Evolutionary conservation across 2,329 filamentous ascomycete genomes (phyloP).

Genomic region (Colletotrichum plurivorum): DNA sequence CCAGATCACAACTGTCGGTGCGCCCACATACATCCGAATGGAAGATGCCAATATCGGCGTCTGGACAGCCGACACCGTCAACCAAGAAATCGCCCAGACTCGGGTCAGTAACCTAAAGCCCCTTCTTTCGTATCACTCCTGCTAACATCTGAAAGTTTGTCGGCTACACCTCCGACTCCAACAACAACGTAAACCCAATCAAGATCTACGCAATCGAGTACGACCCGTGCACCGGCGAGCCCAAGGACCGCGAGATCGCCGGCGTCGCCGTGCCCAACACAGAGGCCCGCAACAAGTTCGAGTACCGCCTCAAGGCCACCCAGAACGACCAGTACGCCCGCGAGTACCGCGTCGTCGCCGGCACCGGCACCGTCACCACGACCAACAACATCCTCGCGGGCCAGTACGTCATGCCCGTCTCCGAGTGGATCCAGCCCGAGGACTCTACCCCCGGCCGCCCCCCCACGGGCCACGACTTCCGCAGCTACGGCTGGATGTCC

Average conservation of each 20-base stretch:
- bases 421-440: conserved; percentile 60
- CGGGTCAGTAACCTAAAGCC: conserved; percentile 31
- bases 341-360: conserved; percentile 56
- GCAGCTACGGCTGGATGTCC: conserved; percentile 48
- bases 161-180: conserved; percentile 53
- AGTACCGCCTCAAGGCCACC: conserved; percentile 48
- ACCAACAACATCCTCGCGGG: conserved; percentile 57
- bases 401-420: conserved; percentile 56
- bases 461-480: conserved; percentile 51
- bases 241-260: conserved; percentile 52
- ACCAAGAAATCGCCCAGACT: conserved; percentile 52
- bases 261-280: conserved; percentile 47
- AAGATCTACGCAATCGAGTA: conserved; percentile 56
- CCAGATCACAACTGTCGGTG: conserved; percentile 52
- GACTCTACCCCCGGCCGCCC: conserved; percentile 52
- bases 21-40: conserved; percentile 56
- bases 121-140: accelerated
- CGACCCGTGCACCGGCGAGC: conserved; percentile 57
- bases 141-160: conserved; percentile 47
- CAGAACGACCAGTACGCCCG: conserved; percentile 54
- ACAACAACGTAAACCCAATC: conserved; percentile 47
- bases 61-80: conserved; percentile 49
- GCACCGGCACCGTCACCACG: conserved; percentile 50
- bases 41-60: conserved; percentile 59
- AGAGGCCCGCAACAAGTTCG: conserved; percentile 56